A percentile compares a stretch with the other conserved stretches of the same genome.
Evolutionary conservation across 176 grass and related monocot species (phyloP).

Genomic region (Elymus sibiricus): DNA sequence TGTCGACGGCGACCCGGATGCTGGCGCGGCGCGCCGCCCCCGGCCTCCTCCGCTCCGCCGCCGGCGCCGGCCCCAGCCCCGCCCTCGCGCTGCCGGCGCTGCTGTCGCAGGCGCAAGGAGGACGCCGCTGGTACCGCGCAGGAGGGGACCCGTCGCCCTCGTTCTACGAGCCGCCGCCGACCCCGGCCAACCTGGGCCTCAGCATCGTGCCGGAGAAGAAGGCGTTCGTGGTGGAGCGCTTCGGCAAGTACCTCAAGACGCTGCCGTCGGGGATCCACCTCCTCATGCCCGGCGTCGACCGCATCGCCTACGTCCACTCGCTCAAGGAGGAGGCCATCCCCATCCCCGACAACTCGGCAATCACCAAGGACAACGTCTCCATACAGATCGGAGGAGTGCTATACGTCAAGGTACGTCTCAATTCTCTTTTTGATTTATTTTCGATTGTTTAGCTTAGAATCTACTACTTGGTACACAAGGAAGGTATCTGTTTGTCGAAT

Average conservation of each 20-base stretch:
- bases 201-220: slow-evolving; percentile 97
- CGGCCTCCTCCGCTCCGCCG: neutral
- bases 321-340: slow-evolving; percentile 98
- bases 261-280: slow-evolving; percentile 80
- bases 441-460: neutral
- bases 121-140: neutral
- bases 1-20: neutral
- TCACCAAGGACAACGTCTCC: slow-evolving; percentile 92
- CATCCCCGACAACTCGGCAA: slow-evolving; percentile 82
- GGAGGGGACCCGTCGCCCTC: neutral
- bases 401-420: slow-evolving; percentile 80
- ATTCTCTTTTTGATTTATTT: neutral
- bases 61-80: neutral
- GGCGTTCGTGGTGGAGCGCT: slow-evolving; percentile 74
- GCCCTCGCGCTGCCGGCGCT: neutral
- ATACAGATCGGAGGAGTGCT: slow-evolving; percentile 88
- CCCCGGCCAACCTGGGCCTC: slow-evolving; percentile 73
- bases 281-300: slow-evolving; percentile 70
- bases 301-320: slow-evolving; percentile 89
- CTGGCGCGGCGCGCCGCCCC: neutral
- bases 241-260: slow-evolving; percentile 83
- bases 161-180: neutral
- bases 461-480: too few relatives aligned
- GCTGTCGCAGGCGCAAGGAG: neutral
- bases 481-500: neutral